Evolutionary conservation across 1,284 basidiomycete genomes (phyloP).

Genomic region (Moniliophthora roreri): DNA sequence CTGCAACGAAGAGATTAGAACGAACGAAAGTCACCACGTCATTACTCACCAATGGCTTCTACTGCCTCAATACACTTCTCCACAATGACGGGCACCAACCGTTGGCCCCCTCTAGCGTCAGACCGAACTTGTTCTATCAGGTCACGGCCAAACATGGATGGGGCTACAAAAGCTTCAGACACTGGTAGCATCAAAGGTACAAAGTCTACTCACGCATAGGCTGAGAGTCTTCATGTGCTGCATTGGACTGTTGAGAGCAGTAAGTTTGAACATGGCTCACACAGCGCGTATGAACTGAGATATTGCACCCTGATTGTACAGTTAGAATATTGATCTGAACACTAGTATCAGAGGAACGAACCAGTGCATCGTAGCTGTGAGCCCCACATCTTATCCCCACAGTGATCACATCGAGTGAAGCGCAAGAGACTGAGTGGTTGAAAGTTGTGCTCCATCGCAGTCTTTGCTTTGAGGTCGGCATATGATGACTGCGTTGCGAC

Average conservation of each 20-base stretch:
- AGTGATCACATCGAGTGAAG: slow-evolving; percentile 92
- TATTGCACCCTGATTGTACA: slow-evolving; percentile 55
- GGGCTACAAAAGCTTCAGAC: slow-evolving; percentile 42
- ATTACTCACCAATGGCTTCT: slow-evolving; percentile 71
- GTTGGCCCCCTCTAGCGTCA: slow-evolving; percentile 64
- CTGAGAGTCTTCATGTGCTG: slow-evolving; percentile 36
- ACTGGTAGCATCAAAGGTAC: slow-evolving; percentile 9
- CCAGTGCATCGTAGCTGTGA: slow-evolving; percentile 88
- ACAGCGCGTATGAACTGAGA: slow-evolving; percentile 77
- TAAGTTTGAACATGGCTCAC: slow-evolving; percentile 55
- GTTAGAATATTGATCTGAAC: slow-evolving; percentile 1
- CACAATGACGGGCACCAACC: slow-evolving; percentile 84
- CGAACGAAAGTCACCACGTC: not conserved
- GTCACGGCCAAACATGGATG: slow-evolving; percentile 90
- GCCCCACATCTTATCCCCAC: slow-evolving; percentile 98
- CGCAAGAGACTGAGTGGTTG: slow-evolving; percentile 88
- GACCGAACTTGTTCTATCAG: slow-evolving; percentile 80
- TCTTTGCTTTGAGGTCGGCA: slow-evolving; percentile 42
- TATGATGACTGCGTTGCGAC: slow-evolving; percentile 9
- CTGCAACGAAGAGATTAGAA: slow-evolving; percentile 32
- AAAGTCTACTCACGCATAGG: slow-evolving; percentile 49
- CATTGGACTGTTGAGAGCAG: slow-evolving; percentile 51
- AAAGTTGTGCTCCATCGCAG: slow-evolving; percentile 76
- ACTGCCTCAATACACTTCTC: slow-evolving; percentile 96
- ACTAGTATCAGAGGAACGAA: slow-evolving; percentile 37